These are phyloP conservation scores for Aspergillus glaucus DNA, from an alignment of 2,329 filamentous ascomycete genomes.

Conservation along the genomic window DNA sequence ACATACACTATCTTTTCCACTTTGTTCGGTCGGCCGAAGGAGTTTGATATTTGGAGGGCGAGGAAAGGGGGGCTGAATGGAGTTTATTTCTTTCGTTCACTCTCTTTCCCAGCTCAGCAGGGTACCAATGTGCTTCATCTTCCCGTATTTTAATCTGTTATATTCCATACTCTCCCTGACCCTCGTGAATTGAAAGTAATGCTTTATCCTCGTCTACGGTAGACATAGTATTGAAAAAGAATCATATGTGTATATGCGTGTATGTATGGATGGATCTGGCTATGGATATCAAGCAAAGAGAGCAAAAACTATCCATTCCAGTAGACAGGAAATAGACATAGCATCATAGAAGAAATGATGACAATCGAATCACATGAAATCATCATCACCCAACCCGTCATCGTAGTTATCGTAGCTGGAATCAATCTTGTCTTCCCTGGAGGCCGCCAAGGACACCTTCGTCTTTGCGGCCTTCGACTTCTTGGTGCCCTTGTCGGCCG, in stretches of 20 bases:
- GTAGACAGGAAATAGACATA: neutral
- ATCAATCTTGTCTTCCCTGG: slow-evolving; percentile 58
- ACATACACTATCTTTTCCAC: slow-evolving; percentile 18
- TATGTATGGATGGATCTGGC: too few relatives aligned
- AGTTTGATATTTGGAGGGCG: slow-evolving; percentile 40
- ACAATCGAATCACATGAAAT: slow-evolving; percentile 40
- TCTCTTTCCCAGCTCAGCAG: slow-evolving; percentile 36
- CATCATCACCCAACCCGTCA: slow-evolving; percentile 66
- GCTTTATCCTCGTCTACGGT: slow-evolving; percentile 2
- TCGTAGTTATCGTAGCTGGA: slow-evolving; percentile 62
- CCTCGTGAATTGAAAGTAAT: slow-evolving; percentile 12
- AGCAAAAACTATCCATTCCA: neutral
- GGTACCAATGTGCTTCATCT: slow-evolving; percentile 29
- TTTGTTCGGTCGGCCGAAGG: slow-evolving; percentile 34
- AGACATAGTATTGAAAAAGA: neutral
- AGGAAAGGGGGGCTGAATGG: slow-evolving; percentile 35
- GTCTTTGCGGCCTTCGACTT: slow-evolving; percentile 96
- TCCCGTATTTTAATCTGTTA: slow-evolving; percentile 18
- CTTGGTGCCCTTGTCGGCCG: slow-evolving; percentile 87
- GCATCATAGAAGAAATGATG: slow-evolving; percentile 2
- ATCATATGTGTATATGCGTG: neutral
- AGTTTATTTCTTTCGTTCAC: slow-evolving; percentile 38
- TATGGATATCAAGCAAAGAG: neutral
- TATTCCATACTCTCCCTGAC: slow-evolving; percentile 4
- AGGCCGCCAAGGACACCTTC: slow-evolving; percentile 71